phyloP scores from a whole-genome alignment of 805 yeast species.

The Wickerhamomyces chambardii region DNA sequence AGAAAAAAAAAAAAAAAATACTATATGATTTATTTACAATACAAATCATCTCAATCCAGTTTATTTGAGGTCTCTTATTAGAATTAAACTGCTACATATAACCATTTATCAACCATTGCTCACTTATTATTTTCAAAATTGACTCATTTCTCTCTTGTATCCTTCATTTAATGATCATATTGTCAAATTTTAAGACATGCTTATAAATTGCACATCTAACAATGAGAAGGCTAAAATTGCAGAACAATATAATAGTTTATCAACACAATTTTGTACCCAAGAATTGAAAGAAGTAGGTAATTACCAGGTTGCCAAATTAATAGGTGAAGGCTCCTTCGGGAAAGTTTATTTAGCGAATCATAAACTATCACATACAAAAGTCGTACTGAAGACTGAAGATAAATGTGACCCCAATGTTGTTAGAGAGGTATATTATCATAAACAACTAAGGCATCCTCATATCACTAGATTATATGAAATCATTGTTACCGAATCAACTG shows the following conservation, averaged over 20 bases:
- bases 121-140: too few species aligned
- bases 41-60: too few species aligned
- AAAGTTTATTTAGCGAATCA: constrained; percentile 84
- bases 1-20: too few species aligned
- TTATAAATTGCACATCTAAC: constrained; percentile 5
- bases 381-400: constrained; percentile 77
- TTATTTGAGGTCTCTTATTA: too few species aligned
- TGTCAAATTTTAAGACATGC: not conserved
- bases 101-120: too few species aligned
- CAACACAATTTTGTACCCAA: constrained; percentile 34
- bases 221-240: constrained; percentile 33
- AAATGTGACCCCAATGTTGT: constrained; percentile 79
- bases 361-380: constrained; percentile 59
- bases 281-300: constrained; percentile 69
- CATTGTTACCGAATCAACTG: constrained; percentile 65
- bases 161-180: too few species aligned
- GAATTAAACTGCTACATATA: too few species aligned
- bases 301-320: constrained; percentile 60
- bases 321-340: constrained; percentile 93
- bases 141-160: too few species aligned
- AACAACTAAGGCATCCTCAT: constrained; percentile 76
- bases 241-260: constrained; percentile 54
- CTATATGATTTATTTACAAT: too few species aligned
- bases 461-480: constrained; percentile 83
- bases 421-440: constrained; percentile 82